A percentile compares a stretch with the other conserved stretches of the same genome.
phyloP scores from a whole-genome alignment of 176 grass and related monocot genomes.

The Zizania latifolia region DNA sequence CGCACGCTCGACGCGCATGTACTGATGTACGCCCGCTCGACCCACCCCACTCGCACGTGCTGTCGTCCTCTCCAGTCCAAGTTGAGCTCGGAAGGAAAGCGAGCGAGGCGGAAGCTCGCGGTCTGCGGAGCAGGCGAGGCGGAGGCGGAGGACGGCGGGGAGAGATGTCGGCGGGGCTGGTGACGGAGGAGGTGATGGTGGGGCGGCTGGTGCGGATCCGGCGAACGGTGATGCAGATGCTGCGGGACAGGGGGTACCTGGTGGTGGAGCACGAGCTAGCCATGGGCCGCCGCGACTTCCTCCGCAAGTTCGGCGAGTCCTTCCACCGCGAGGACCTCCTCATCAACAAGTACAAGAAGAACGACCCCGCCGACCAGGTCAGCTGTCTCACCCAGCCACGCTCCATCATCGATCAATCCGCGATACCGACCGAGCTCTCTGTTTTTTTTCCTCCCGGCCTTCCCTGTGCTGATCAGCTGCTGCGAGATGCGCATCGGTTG shows the following conservation, averaged over 20 bases:
- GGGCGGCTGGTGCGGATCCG: constrained; percentile 68
- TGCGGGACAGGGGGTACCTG: constrained; percentile 80
- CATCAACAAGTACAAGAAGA: constrained; percentile 92
- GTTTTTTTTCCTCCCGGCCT: neutral
- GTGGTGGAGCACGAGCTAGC: constrained; percentile 81
- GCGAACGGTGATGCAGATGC: constrained; percentile 94
- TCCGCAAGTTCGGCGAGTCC: constrained; percentile 73
- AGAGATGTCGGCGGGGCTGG: constrained; percentile 37
- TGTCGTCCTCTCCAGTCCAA: neutral
- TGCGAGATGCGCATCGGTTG: neutral
- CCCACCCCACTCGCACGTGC: neutral
- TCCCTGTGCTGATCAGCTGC: neutral
- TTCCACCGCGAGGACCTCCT: constrained; percentile 81
- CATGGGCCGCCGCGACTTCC: constrained; percentile 62
- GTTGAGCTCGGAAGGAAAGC: neutral
- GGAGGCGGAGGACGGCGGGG: neutral
- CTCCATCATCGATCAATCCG: neutral
- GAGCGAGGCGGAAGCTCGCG: neutral
- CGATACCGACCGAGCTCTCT: constrained; percentile 15
- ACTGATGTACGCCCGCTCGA: neutral
- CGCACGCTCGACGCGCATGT: neutral
- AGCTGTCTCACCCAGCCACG: neutral
- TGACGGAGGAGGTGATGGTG: constrained; percentile 45
- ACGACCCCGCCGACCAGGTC: constrained; percentile 73
- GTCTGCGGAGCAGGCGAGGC: too few species aligned